Base-by-base conservation (phyloP, 768 basidiomycete species). In the Lactifluus echinatus region DNA sequence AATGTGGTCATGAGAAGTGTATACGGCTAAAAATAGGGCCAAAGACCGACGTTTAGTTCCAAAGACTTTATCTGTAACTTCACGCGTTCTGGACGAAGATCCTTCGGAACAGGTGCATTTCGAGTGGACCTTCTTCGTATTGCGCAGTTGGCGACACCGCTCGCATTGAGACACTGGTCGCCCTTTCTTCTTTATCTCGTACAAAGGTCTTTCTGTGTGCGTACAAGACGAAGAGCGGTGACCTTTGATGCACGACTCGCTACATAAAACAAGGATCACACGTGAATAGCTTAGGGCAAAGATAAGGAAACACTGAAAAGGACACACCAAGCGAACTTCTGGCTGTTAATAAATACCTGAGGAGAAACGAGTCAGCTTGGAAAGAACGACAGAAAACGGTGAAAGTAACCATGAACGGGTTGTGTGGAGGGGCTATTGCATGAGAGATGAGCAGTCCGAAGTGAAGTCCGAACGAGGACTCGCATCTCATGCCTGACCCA, bases 221-320 rank as follows among this genome's bases (percentile, higher is more conserved):
- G 63, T 51, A 28, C 63, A 63, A 4, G 63, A 63, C 4, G 63
- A 63, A 21, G 63, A 63, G 45, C 63, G 63, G 47, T 63, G 63
- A 17, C 63, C 63, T 54, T 63, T 63, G 50, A 63, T 63, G 50
- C 63, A 63, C 2, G 63, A 57, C 47, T 63, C 63, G 60, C 63
- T 63, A 50, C 14, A 33, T 24, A 23, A 2, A 17, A 26, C n/a
- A 14, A 40, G 8, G 26, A 42, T 12, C 26, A 19, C 5, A 10
- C 1, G 17, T 50, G 24, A 29, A 29, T 34, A 40, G 43, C 6
- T 12, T 1, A 26, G 15, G n/a, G 28, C 23, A 46, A 34, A 28
- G 23, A 15, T n/a, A 12, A n/a, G 12, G 15, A 28, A 8, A 33
- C 2, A n/a, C 10, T 12, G 49, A 34, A 42, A 15, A 19, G n/a